A percentile compares a stretch with the other conserved stretches of the same genome.
Conservation (phyloP, 2,329 filamentous ascomycete genomes). For the Stagonosporopsis cucurbitacearum region DNA sequence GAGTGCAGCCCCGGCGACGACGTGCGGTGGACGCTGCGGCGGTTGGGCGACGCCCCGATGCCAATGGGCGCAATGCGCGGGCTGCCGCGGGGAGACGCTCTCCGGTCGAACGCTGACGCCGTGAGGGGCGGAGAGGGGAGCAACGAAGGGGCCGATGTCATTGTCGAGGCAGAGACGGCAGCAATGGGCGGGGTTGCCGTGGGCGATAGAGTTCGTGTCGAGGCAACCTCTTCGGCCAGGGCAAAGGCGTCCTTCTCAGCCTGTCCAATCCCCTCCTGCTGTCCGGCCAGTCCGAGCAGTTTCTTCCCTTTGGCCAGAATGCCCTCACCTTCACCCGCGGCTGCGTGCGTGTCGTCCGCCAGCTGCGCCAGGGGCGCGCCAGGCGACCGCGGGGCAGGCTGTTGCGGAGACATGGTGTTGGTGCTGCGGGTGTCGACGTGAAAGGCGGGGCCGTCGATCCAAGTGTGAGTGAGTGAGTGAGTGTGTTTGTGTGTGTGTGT, state of each 20-base stretch:
- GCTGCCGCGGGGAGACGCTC: slow-evolving; percentile 45
- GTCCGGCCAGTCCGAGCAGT: slow-evolving; percentile 47
- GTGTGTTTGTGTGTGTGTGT: no score
- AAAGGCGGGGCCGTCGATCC: no score
- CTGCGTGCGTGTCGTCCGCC: not conserved
- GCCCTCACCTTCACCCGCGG: slow-evolving; percentile 30
- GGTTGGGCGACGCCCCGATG: slow-evolving; percentile 64
- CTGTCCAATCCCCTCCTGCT: slow-evolving; percentile 36
- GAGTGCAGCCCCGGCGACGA: slow-evolving; percentile 80
- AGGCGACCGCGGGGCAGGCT: slow-evolving; percentile 2
- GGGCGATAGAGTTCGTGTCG: slow-evolving; percentile 17
- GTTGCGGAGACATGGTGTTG: slow-evolving; percentile 13
- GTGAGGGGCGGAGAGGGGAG: slow-evolving; percentile 42
- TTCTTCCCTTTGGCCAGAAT: slow-evolving; percentile 47
- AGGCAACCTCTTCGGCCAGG: slow-evolving; percentile 17
- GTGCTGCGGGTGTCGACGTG: not conserved
- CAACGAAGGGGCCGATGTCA: slow-evolving; percentile 32
- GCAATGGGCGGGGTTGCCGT: slow-evolving; percentile 3
- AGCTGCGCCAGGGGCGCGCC: slow-evolving; percentile 13
- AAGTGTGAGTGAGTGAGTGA: no score
- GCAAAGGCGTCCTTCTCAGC: slow-evolving; percentile 19
- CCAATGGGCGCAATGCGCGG: slow-evolving; percentile 45
- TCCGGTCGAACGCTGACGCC: slow-evolving; percentile 36
- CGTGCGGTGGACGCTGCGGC: slow-evolving; percentile 63
- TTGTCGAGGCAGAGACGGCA: slow-evolving; percentile 25